These are phyloP conservation scores for Candida sithepensis DNA, from an alignment of 805 yeast genomes.

Conservation along the genomic window DNA sequence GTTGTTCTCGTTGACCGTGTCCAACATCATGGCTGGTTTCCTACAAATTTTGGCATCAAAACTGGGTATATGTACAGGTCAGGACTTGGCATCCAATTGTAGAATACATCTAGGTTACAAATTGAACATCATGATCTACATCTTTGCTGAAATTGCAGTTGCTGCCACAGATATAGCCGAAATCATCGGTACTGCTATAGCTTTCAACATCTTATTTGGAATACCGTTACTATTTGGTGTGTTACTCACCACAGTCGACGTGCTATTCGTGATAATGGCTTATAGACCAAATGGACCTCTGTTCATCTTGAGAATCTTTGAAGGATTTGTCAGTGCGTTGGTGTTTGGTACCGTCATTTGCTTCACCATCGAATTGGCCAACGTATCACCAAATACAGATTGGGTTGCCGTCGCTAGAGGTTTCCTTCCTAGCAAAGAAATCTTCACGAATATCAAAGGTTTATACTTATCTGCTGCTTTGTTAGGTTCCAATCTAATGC, in stretches of 20 bases:
- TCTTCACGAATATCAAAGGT: conserved; percentile 56
- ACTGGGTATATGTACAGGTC: conserved; percentile 91
- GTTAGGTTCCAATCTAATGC: conserved; percentile 94
- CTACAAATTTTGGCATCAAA: conserved; percentile 83
- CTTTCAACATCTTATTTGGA: conserved; percentile 76
- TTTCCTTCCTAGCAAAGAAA: conserved; percentile 49
- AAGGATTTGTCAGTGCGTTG: conserved; percentile 70
- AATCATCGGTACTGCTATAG: conserved; percentile 96
- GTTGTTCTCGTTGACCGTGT: conserved; percentile 70
- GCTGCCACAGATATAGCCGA: conserved; percentile 96
- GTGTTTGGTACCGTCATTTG: conserved; percentile 83
- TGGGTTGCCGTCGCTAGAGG: conserved; percentile 66
- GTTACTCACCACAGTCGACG: conserved; percentile 79
- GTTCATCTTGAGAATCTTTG: conserved; percentile 73
- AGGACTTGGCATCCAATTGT: conserved; percentile 87
- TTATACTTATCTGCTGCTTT: conserved; percentile 79
- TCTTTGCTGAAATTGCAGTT: conserved; percentile 85
- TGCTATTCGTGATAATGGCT: conserved; percentile 78
- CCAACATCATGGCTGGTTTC: conserved; percentile 83
- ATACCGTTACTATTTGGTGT: conserved; percentile 85
- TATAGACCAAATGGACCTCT: conserved; percentile 83
- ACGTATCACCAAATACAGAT: conserved; percentile 54
- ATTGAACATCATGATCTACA: conserved; percentile 59
- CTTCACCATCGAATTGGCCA: conserved; percentile 72
- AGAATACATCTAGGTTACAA: conserved; percentile 64